Percentiles rank a stretch among this genome's conserved stretches.
phyloP scores from a whole-genome alignment of 257 asterid genomes.

The Leonotis leonurus region DNA sequence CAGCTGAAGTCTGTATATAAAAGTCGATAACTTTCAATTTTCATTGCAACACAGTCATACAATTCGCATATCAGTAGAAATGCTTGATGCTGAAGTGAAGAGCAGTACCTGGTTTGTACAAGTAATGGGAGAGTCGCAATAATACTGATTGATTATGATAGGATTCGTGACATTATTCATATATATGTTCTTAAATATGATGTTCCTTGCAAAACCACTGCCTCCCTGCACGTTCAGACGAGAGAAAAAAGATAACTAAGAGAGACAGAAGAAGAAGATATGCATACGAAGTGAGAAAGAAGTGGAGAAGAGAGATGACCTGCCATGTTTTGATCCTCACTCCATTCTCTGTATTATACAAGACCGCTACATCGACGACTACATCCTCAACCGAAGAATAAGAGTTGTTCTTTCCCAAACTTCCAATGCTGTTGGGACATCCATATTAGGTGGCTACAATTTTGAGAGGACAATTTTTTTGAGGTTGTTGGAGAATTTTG shows the following conservation, averaged over 20 bases:
- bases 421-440: conserved; percentile 59
- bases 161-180: conserved; percentile 89
- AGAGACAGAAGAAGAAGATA: not conserved
- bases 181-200: conserved; percentile 48
- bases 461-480: not conserved
- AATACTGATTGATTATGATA: conserved; percentile 73
- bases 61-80: not conserved
- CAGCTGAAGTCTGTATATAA: conserved; percentile 54
- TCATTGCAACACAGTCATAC: not conserved
- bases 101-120: conserved; percentile 73
- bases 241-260: not conserved
- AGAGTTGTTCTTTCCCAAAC: conserved; percentile 60
- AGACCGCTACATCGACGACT: conserved; percentile 39
- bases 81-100: not conserved
- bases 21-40: not conserved
- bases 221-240: conserved; percentile 58
- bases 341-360: conserved; percentile 56
- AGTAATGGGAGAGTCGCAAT: conserved; percentile 53
- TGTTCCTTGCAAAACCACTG: conserved; percentile 60
- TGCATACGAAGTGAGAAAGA: not conserved
- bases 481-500: not conserved
- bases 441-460: not conserved
- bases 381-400: conserved; percentile 50
- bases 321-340: conserved; percentile 93
- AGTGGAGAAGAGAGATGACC: conserved; percentile 29